Evolutionary conservation across 805 yeast species (phyloP).

Genomic region (Starmera dryadoides): DNA sequence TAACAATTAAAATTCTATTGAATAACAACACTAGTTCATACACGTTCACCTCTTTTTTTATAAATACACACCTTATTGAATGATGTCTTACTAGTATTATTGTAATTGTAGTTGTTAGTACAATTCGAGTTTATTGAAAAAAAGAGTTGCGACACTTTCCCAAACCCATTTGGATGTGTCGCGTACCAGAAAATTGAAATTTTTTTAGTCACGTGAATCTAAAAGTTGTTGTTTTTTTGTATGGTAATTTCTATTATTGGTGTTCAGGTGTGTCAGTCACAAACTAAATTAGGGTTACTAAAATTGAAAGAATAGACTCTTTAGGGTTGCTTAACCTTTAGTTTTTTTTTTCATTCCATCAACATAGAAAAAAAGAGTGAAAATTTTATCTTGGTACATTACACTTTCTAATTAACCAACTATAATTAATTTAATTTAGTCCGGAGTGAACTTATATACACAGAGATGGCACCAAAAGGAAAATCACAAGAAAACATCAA

Average conservation of each 20-base stretch:
- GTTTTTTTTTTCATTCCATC: too few species aligned
- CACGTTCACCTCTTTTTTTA: too few species aligned
- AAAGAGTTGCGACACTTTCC: background rate
- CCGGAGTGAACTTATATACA: constrained; percentile 90
- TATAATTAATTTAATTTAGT: constrained; percentile 29
- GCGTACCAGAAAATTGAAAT: background rate
- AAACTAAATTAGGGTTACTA: too few species aligned
- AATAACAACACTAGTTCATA: too few species aligned
- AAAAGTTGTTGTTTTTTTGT: too few species aligned
- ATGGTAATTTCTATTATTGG: too few species aligned
- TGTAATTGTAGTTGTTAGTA: background rate
- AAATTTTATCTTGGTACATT: background rate
- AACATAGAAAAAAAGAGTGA: background rate
- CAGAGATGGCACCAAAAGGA: constrained; percentile 99
- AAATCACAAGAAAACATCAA: constrained; percentile 80
- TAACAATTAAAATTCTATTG: too few species aligned
- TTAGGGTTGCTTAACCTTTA: too few species aligned
- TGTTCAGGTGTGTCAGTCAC: too few species aligned
- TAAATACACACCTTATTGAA: background rate
- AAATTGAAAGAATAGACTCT: too few species aligned
- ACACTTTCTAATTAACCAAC: background rate
- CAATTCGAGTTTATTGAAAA: background rate
- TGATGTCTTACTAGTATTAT: background rate
- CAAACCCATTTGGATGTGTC: background rate
- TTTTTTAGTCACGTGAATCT: too few species aligned